phyloP scores from a whole-genome alignment of 805 yeast genomes.

The Spencermartinsiella europaea region DNA sequence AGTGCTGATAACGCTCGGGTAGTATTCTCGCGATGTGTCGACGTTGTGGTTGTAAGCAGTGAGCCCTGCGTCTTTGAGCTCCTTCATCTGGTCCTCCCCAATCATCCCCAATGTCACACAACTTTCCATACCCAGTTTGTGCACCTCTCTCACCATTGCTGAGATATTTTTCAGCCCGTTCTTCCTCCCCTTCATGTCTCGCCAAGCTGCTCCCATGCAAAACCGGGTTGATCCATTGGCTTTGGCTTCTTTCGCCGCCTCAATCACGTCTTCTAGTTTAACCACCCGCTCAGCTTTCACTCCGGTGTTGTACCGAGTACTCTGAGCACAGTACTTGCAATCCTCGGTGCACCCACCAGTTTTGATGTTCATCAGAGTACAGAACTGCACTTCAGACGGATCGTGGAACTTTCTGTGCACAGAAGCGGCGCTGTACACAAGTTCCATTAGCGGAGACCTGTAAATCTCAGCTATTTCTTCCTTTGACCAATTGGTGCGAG shows the following conservation, averaged over 20 bases:
- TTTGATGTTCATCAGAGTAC: constrained; percentile 70
- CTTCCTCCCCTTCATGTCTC: constrained; percentile 77
- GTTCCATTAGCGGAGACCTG: constrained; percentile 58
- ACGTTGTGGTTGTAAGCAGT: constrained; percentile 81
- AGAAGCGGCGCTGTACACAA: constrained; percentile 53
- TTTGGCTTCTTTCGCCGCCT: constrained; percentile 61
- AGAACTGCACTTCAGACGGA: constrained; percentile 65
- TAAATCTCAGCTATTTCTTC: constrained; percentile 57
- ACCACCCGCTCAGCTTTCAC: constrained; percentile 64
- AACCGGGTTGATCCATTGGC: constrained; percentile 69
- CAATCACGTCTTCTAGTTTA: constrained; percentile 54
- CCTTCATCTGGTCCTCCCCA: constrained; percentile 54
- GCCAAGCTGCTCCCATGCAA: constrained; percentile 87
- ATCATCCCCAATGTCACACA: constrained; percentile 83
- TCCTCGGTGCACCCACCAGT: constrained; percentile 81
- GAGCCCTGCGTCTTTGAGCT: constrained; percentile 60
- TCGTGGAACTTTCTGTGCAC: constrained; percentile 66
- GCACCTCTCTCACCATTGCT: constrained; percentile 60
- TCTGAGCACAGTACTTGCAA: constrained; percentile 77
- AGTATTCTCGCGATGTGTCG: constrained; percentile 74
- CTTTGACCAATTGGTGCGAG: constrained; percentile 47
- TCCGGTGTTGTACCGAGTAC: constrained; percentile 63
- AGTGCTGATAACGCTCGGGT: constrained; percentile 66
- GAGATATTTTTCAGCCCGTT: constrained; percentile 57
- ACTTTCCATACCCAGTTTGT: constrained; percentile 64